Evolutionary conservation across 768 basidiomycete species (phyloP).

Genomic region (Amylocystis lapponica): DNA sequence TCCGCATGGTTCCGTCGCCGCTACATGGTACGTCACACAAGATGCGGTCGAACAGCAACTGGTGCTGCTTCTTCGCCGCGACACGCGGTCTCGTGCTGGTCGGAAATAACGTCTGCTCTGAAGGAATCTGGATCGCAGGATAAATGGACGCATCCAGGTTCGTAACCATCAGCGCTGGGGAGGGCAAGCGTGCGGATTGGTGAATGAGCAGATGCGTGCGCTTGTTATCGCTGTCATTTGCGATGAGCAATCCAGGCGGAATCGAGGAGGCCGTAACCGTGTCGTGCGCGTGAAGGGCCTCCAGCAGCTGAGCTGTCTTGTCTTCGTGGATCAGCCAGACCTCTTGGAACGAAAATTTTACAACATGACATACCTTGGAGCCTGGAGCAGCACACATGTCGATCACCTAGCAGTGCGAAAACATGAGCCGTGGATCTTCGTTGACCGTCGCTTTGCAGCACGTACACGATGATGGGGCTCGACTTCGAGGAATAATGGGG

Average conservation of each 20-base stretch:
- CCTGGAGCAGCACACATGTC: conserved; percentile 99
- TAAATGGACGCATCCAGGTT: conserved; percentile 92
- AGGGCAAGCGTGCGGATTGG: conserved; percentile 91
- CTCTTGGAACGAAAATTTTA: too few species aligned
- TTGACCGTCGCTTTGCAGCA: background rate
- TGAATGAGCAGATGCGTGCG: conserved; percentile 96
- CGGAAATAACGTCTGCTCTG: conserved; percentile 24
- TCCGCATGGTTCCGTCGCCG: conserved; percentile 93
- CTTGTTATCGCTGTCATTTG: conserved; percentile 93
- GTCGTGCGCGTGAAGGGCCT: conserved; percentile 84
- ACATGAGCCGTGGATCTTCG: background rate
- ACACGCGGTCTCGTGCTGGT: conserved; percentile 27
- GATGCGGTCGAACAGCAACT: conserved; percentile 85
- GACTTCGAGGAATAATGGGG: conserved; percentile 92
- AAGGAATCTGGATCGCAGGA: conserved; percentile 53
- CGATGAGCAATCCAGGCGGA: conserved; percentile 83
- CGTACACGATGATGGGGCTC: conserved; percentile 78
- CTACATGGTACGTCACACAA: conserved; percentile 97
- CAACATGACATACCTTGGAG: conserved; percentile 62
- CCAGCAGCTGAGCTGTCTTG: conserved; percentile 92
- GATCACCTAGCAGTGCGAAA: conserved; percentile 52
- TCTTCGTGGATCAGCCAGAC: background rate
- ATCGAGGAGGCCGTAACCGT: conserved; percentile 55
- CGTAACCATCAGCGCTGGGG: conserved; percentile 89
- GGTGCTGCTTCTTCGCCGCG: conserved; percentile 33